These are phyloP conservation scores for Trichoderma simmonsii DNA, from an alignment of 2,329 filamentous ascomycete species.

Conservation along the genomic window DNA sequence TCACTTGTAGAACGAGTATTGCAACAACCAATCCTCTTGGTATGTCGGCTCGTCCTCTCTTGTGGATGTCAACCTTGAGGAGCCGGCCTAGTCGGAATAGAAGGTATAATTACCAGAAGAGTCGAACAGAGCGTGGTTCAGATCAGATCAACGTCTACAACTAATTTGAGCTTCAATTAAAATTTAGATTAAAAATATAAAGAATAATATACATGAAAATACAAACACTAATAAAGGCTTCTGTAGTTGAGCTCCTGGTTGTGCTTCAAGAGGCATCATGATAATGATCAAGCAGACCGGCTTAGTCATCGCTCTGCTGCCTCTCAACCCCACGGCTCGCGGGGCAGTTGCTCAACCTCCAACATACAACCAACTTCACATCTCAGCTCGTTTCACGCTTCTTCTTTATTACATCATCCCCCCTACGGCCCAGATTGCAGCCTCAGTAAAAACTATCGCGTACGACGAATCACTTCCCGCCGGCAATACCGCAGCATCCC, in stretches of 20 bases:
- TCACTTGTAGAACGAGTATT: not conserved
- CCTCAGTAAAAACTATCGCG: not conserved
- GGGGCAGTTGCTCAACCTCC: not conserved
- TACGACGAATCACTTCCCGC: not conserved
- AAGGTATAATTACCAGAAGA: not conserved
- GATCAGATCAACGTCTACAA: not conserved
- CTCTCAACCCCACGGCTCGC: constrained; percentile 8
- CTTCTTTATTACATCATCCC: not conserved
- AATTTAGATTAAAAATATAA: not conserved
- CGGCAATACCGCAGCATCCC: not conserved
- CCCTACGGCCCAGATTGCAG: not conserved
- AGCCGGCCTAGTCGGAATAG: not conserved
- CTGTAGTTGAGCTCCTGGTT: not conserved
- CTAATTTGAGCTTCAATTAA: not conserved
- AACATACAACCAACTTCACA: not conserved
- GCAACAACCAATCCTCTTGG: not conserved
- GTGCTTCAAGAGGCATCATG: not conserved
- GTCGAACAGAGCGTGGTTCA: not conserved
- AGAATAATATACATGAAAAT: not conserved
- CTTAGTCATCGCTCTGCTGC: not conserved
- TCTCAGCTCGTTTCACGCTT: not conserved
- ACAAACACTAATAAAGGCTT: not conserved
- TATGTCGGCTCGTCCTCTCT: not conserved
- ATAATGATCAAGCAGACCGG: not conserved
- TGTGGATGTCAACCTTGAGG: not conserved